Conservation (phyloP, 495 filamentous ascomycete genomes). For the Tuber indicum region DNA sequence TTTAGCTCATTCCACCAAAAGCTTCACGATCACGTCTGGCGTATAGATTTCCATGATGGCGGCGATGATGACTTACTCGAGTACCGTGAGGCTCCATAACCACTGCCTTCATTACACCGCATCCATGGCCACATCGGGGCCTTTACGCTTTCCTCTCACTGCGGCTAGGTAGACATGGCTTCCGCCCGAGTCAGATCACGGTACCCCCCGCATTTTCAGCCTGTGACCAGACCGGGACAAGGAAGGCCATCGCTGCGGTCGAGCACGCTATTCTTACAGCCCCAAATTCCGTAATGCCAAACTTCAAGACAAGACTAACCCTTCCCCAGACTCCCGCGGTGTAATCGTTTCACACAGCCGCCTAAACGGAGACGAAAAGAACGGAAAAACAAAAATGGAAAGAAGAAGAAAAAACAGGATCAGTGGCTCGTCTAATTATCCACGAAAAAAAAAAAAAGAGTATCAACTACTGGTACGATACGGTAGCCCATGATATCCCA, state of each 20-base stretch:
- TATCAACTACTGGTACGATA: background rate
- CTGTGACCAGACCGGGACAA: background rate
- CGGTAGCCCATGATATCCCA: background rate
- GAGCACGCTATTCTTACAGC: background rate
- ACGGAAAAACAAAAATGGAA: background rate
- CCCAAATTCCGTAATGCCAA: background rate
- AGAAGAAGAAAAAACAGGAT: background rate
- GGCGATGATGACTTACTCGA: background rate
- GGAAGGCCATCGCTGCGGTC: background rate
- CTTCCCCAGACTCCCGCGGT: background rate
- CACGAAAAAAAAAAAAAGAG: background rate
- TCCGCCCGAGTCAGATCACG: background rate
- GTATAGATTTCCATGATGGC: background rate
- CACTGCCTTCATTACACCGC: background rate
- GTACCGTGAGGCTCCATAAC: background rate
- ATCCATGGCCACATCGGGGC: background rate
- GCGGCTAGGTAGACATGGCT: background rate
- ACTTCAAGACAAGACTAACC: background rate
- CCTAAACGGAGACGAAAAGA: background rate
- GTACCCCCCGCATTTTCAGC: conserved; percentile 2
- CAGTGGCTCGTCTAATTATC: background rate
- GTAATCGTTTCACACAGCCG: background rate
- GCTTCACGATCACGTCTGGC: background rate
- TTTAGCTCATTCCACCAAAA: background rate
- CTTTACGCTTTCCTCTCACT: background rate